These are phyloP conservation scores for Lentinula sp. DNA, from an alignment of 768 basidiomycete species.

Conservation along the genomic window DNA sequence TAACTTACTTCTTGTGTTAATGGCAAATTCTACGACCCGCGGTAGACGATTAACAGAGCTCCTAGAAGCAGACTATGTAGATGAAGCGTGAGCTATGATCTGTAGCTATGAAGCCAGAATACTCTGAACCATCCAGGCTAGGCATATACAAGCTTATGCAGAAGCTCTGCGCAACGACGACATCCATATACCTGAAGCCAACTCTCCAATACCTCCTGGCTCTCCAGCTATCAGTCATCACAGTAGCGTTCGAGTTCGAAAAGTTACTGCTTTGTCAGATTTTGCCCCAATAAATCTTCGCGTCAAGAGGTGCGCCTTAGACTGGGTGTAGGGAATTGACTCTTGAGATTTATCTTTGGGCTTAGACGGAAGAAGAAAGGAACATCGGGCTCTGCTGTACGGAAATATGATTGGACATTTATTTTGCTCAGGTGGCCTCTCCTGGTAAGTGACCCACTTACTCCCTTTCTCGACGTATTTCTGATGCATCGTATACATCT, in stretches of 20 bases:
- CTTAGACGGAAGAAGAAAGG: slow-evolving; percentile 23
- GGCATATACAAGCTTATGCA: slow-evolving; percentile 68
- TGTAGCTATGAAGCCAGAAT: neutral
- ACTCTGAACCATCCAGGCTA: slow-evolving; percentile 11
- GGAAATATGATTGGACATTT: slow-evolving; percentile 68
- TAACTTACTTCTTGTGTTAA: neutral
- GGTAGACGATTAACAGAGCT: slow-evolving; percentile 13
- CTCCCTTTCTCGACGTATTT: neutral
- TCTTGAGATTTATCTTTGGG: slow-evolving; percentile 4
- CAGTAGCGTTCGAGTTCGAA: slow-evolving; percentile 53
- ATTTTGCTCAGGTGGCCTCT: slow-evolving; percentile 84
- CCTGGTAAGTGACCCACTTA: slow-evolving; percentile 43
- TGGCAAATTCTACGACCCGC: neutral
- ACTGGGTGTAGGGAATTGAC: neutral
- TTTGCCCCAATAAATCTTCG: slow-evolving; percentile 87
- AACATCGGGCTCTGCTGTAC: neutral
- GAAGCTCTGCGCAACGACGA: slow-evolving; percentile 68
- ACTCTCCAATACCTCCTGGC: slow-evolving; percentile 34
- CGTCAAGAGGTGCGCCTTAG: slow-evolving; percentile 59
- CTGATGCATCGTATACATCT: neutral
- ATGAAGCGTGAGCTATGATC: slow-evolving; percentile 54
- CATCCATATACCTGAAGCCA: slow-evolving; percentile 27
- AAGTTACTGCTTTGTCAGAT: slow-evolving; percentile 80
- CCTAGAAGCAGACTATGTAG: slow-evolving; percentile 54
- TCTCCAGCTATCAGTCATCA: slow-evolving; percentile 22